Evolutionary conservation across 1,139 yeast genomes (phyloP).

Genomic region (Candida labiduridarum): DNA sequence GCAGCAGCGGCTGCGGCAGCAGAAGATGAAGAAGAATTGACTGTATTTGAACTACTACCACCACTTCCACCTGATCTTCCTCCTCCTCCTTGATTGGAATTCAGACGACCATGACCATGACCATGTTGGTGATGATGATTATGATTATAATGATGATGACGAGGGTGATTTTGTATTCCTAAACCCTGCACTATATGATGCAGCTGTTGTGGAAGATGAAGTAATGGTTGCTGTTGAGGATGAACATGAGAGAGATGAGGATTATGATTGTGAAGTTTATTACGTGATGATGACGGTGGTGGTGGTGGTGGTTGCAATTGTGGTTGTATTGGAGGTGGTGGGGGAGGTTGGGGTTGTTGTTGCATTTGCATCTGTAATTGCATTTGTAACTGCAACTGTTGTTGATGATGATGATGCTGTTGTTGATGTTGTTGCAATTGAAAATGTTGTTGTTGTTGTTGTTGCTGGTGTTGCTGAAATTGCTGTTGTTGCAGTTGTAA

Average conservation of each 20-base stretch:
- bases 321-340: not conserved
- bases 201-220: constrained; percentile 1
- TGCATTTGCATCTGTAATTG: not conserved
- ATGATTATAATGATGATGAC: not conserved
- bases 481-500: constrained; percentile 5
- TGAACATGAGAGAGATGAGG: not conserved
- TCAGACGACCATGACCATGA: too few relatives aligned
- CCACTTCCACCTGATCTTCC: not conserved
- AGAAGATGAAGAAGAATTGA: too few relatives aligned
- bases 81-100: not conserved
- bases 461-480: not conserved
- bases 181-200: constrained; percentile 1
- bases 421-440: constrained; percentile 1
- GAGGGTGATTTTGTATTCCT: not conserved
- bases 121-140: too few relatives aligned
- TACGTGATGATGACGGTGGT: not conserved
- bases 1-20: constrained; percentile 8
- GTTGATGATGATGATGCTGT: not conserved
- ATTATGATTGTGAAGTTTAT: not conserved
- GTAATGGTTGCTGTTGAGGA: not conserved
- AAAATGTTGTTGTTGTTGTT: not conserved
- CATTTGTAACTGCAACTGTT: too few relatives aligned
- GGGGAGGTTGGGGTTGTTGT: not conserved
- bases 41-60: too few relatives aligned
- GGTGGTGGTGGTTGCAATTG: not conserved